A percentile compares a stretch with the other conserved stretches of the same genome.
Evolutionary conservation across 768 basidiomycete genomes (phyloP).

Genomic region (Lactarius sp.): DNA sequence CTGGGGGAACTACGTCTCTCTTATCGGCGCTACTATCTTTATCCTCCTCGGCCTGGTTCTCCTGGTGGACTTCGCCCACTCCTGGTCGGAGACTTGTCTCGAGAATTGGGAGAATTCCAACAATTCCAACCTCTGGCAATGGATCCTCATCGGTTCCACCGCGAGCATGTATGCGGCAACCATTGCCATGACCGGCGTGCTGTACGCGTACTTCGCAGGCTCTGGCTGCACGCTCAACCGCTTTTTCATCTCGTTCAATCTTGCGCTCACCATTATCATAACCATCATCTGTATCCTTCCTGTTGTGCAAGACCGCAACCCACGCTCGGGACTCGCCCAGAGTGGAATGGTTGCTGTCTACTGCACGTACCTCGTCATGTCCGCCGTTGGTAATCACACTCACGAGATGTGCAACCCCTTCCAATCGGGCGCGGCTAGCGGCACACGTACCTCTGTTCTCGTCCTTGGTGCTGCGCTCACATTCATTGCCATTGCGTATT

Average conservation of each 20-base stretch:
- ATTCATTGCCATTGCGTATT: constrained; percentile 97
- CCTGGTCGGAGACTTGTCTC: constrained; percentile 96
- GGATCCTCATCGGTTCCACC: constrained; percentile 90
- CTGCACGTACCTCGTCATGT: constrained; percentile 92
- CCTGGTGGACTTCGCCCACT: constrained; percentile 97
- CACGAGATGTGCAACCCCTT: constrained; percentile 89
- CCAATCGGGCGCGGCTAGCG: constrained; percentile 44
- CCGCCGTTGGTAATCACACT: constrained; percentile 89
- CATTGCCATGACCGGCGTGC: constrained; percentile 79
- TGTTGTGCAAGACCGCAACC: constrained; percentile 84
- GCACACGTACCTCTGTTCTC: constrained; percentile 80
- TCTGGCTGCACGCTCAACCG: constrained; percentile 86
- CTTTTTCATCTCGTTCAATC: constrained; percentile 97
- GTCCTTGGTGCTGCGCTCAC: constrained; percentile 92
- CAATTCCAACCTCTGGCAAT: constrained; percentile 90
- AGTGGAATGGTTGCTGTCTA: constrained; percentile 97
- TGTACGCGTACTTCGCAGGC: constrained; percentile 89
- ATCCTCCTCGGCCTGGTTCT: constrained; percentile 96
- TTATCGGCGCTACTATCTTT: constrained; percentile 90
- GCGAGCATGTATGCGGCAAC: constrained; percentile 81
- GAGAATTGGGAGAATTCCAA: constrained; percentile 86
- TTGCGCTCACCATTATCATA: constrained; percentile 71
- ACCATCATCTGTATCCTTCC: constrained; percentile 83
- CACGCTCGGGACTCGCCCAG: constrained; percentile 91
- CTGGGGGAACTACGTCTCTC: constrained; percentile 90